A percentile compares a stretch with the other conserved stretches of the same genome.
These are phyloP conservation scores for Tetrahymena elliotti DNA, from an alignment of 73 alveolate species.

Conservation along the genomic window DNA sequence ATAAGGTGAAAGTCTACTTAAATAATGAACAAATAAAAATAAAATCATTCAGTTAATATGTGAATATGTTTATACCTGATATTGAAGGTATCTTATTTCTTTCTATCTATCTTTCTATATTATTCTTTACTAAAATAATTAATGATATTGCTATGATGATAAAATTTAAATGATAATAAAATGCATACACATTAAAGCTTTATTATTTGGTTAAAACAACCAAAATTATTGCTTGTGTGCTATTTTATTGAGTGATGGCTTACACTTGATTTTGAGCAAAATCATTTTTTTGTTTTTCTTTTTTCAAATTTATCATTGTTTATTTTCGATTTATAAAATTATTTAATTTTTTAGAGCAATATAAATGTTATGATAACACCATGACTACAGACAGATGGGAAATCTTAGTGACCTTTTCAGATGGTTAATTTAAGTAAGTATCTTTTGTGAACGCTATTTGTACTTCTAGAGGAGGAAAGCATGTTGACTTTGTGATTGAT, in stretches of 20 bases:
- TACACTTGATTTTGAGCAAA: slow-evolving; percentile 42
- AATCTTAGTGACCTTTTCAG: slow-evolving; percentile 87
- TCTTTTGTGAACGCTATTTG: slow-evolving; percentile 94
- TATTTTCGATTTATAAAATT: slow-evolving; percentile 62
- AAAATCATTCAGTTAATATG: slow-evolving; percentile 61
- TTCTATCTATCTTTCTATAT: too few species aligned
- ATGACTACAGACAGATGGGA: slow-evolving; percentile 94
- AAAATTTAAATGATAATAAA: not conserved
- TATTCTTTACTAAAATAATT: not conserved
- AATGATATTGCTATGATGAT: not conserved
- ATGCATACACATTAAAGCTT: not conserved
- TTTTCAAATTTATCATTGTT: slow-evolving; percentile 59
- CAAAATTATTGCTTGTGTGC: slow-evolving; percentile 24
- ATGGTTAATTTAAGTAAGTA: slow-evolving; percentile 80
- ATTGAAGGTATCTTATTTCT: slow-evolving; percentile 42
- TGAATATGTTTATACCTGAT: slow-evolving; percentile 55
- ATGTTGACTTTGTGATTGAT: slow-evolving; percentile 91
- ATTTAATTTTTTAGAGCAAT: slow-evolving; percentile 39
- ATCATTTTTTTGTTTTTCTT: not conserved
- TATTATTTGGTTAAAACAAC: not conserved
- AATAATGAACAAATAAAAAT: slow-evolving; percentile 74
- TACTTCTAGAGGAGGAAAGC: slow-evolving; percentile 97
- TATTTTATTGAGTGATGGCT: slow-evolving; percentile 53
- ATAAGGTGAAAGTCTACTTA: slow-evolving; percentile 72
- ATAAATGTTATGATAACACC: slow-evolving; percentile 49